Base-by-base conservation (phyloP, 441 rosid species). In the Mallotus japonicus region DNA sequence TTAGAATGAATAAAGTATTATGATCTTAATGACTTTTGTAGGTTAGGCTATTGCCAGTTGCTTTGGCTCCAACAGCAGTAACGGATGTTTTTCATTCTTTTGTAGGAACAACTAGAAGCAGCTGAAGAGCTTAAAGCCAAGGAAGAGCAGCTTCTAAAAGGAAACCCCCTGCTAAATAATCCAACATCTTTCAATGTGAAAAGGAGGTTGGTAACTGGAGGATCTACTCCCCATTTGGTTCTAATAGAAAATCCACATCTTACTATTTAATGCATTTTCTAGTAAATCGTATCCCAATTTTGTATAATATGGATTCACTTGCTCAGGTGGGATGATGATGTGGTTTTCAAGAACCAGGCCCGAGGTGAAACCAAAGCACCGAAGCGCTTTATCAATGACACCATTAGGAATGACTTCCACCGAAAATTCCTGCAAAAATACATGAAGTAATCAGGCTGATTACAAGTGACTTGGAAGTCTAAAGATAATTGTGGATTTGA, bases 241-340 rank as follows among this genome's bases (percentile, higher is more conserved):
- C 12, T 28, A 61, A 20, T 34, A 34, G 46, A 72, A 63, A 72
- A 17, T 50, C 22, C 57, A 60, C 57, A 60, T 61, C 58, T 61
- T 55, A 9, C 1, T n/a, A 14, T 47, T 47, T 28, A 32, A 24
- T 24, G 24, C 46, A 7, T 19, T 62, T 8, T 62, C 7, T 4
- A 57, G 8, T 50, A 58, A 59, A 15, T 67, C 19, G n/a, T 46
- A 60, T 65, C 22, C 47, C 19, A 42, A 56, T 57, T 20, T 9
- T 12, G 5, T 20, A 8, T 60, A 19, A 2, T 24, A 44, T 76
- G 69, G 44, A 3, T 75, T 46, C 15, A 56, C 32, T 70, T 73
- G 60, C 53, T 79, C 81, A 95, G 99, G 87, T 93, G 99, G 99
- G 99, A 95, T 60, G 99, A 95, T 65, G 99, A 95, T 86, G 97